Evolutionary conservation across 345 rosid species (phyloP).

Genomic region (Excoecaria agallocha): DNA sequence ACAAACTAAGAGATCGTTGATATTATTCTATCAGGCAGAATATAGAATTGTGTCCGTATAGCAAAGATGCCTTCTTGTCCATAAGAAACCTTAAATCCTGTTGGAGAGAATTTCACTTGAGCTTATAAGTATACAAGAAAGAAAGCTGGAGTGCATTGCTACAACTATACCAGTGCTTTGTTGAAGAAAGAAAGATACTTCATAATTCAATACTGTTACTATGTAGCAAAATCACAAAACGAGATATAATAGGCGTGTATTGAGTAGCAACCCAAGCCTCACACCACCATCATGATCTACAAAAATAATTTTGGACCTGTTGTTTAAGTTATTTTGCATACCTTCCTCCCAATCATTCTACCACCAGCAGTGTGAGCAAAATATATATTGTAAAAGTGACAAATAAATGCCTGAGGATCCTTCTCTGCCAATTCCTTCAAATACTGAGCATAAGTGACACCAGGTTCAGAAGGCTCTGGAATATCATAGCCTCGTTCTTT

Average conservation of each 20-base stretch:
- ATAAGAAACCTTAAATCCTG: background rate
- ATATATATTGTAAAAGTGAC: constrained; percentile 94
- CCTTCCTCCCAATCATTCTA: constrained; percentile 95
- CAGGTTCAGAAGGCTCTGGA: constrained; percentile 83
- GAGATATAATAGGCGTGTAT: background rate
- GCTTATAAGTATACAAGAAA: background rate
- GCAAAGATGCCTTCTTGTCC: background rate
- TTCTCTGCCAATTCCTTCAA: constrained; percentile 68
- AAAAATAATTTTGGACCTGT: background rate
- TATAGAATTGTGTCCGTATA: background rate
- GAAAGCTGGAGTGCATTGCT: background rate
- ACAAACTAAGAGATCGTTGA: constrained; percentile 5
- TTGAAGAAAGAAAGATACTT: background rate
- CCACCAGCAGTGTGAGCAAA: constrained; percentile 98
- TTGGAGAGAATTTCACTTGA: background rate
- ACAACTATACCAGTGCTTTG: too few species aligned
- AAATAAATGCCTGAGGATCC: constrained; percentile 93
- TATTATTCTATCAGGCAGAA: background rate
- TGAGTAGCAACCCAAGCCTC: background rate
- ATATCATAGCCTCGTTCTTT: constrained; percentile 76
- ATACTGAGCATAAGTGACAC: constrained; percentile 52
- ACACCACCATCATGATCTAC: background rate
- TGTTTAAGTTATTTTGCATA: constrained; percentile 21
- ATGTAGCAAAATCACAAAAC: background rate
- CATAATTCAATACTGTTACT: background rate